These are phyloP conservation scores for Phoenix roebelenii DNA, from an alignment of 176 grass and related monocot species.

Conservation along the genomic window DNA sequence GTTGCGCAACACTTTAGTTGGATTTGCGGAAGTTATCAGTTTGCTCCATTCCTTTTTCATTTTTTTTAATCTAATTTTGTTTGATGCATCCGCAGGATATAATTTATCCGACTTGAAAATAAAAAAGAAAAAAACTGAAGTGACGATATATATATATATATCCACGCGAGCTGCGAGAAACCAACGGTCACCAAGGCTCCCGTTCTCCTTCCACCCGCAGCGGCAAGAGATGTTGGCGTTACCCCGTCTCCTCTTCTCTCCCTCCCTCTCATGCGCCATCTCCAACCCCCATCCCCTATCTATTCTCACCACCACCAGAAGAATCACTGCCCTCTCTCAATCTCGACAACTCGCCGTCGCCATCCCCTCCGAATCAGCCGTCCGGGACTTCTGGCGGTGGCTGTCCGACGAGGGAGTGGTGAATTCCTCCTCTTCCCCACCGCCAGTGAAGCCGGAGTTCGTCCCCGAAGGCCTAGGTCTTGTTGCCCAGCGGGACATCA, in stretches of 20 bases:
- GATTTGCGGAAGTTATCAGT: too few relatives aligned
- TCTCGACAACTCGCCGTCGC: neutral
- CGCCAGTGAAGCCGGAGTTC: constrained; percentile 23
- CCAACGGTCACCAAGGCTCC: too few relatives aligned
- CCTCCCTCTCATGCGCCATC: constrained; percentile 1
- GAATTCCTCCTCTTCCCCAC: constrained; percentile 11
- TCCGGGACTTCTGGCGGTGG: constrained; percentile 68
- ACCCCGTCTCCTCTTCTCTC: neutral
- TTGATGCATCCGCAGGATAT: too few relatives aligned
- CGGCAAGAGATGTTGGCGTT: neutral
- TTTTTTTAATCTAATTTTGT: too few relatives aligned
- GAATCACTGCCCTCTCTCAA: constrained; percentile 2
- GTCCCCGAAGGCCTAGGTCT: constrained; percentile 79
- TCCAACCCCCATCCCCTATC: constrained; percentile 1
- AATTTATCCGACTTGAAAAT: too few relatives aligned
- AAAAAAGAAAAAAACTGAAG: too few relatives aligned
- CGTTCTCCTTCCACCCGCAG: neutral
- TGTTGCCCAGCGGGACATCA: constrained; percentile 46
- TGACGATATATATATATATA: too few relatives aligned
- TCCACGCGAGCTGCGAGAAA: too few relatives aligned
- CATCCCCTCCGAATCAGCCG: constrained; percentile 28
- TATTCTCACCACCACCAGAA: neutral
- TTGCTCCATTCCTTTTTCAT: too few relatives aligned
- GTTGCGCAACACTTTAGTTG: too few relatives aligned
- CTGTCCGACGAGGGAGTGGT: constrained; percentile 35